Evolutionary conservation across 2,329 filamentous ascomycete genomes (phyloP), one percentile per base, ranked within the genome.

Genomic region (Hymenoscyphus albidus): DNA sequence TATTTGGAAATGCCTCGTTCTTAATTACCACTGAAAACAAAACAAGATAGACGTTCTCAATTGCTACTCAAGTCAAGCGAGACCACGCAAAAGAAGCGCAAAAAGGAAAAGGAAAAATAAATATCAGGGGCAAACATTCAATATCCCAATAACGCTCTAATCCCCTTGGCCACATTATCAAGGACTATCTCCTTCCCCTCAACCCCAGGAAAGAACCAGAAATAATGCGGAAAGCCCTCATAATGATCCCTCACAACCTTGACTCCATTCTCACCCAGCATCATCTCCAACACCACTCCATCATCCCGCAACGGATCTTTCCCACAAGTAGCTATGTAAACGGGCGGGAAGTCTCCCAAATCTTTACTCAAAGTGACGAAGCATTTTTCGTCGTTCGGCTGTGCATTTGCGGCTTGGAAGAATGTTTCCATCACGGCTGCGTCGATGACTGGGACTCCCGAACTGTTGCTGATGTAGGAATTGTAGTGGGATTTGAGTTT

Each of bases 191-290:
- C 61, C 14, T 65, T 65, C 2, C 64, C 51, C 54, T 64, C 58
- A 22, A 73, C 51, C 27, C 64, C 62, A 0, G 69, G 70, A 54
- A 72, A 69, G 27, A 72, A 31, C 71, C 70, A 75, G 57, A 73
- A 77, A 42, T 74, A 77, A 67, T 77, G 75, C 51, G 75, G 74
- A 51, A 73, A 57, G 0, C 73, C 74, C 4, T 68, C 65, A 65
- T 75, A 74, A 39, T 67, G 63, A 44, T 75, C 72, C 27, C 67
- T 67, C 66, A 71, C 73, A 5, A 70, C 70, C 61, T 61, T 58
- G 5, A 72, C 69, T 0, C 73, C 74, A 1, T 67, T 68, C 16
- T 75, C 68, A 55, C 67, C 69, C 65, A 76, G 64, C 63, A 70
- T 68, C 12, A 60, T 59, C 67, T 72, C 73, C 42, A 76, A 42